phyloP scores from a whole-genome alignment of 257 asterid species.

The Mitragyna speciosa region DNA sequence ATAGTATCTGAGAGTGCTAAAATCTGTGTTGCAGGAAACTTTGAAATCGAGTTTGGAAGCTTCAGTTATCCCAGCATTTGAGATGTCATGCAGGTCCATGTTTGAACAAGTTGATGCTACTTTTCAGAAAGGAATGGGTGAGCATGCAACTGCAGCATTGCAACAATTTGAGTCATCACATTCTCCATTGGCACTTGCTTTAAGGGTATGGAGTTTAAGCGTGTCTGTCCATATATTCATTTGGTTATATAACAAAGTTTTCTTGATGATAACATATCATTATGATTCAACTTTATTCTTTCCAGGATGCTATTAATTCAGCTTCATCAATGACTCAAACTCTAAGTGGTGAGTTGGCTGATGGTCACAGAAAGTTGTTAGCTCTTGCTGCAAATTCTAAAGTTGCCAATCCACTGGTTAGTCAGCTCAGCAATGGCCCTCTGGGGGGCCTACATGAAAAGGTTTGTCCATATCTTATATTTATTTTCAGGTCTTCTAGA shows the following conservation, averaged over 20 bases:
- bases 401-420: constrained; percentile 53
- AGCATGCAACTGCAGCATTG: constrained; percentile 68
- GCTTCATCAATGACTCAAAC: constrained; percentile 85
- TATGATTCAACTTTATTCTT: not conserved
- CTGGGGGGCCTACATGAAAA: constrained; percentile 74
- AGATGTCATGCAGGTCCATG: constrained; percentile 89
- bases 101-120: constrained; percentile 93
- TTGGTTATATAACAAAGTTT: not conserved
- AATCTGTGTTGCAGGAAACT: constrained; percentile 63
- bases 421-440: constrained; percentile 86
- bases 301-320: constrained; percentile 82
- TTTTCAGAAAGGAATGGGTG: constrained; percentile 84
- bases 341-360: constrained; percentile 75
- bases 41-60: constrained; percentile 78
- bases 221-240: not conserved
- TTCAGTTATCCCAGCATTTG: constrained; percentile 87
- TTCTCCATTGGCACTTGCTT: constrained; percentile 71
- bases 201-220: constrained; percentile 54
- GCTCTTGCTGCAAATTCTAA: constrained; percentile 77
- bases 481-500: not conserved
- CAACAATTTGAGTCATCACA: constrained; percentile 85
- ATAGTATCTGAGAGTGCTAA: not conserved
- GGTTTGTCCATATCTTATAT: constrained; percentile 43
- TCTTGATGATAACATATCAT: not conserved
- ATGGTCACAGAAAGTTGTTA: constrained; percentile 79